Evolutionary conservation across 108 stramenopile species (phyloP).

Genomic region (Aurantiochytrium sp.): DNA sequence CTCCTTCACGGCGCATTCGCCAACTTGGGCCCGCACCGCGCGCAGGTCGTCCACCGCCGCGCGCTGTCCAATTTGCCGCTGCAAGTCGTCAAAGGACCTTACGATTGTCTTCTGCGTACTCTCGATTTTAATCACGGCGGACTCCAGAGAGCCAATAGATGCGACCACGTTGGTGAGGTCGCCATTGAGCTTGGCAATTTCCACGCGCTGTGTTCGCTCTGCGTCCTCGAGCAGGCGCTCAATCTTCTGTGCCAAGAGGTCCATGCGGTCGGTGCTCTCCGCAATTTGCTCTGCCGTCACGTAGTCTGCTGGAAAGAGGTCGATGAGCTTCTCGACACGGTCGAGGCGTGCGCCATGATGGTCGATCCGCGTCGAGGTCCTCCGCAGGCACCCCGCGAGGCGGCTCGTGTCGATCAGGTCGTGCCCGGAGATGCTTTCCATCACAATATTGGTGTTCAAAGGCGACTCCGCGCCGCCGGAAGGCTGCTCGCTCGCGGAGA

Average conservation of each 20-base stretch:
- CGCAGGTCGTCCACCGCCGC: background rate
- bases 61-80: background rate
- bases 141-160: background rate
- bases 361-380: background rate
- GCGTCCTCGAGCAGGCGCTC: background rate
- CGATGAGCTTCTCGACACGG: background rate
- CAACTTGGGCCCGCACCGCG: background rate
- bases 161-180: background rate
- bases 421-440: background rate
- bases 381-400: background rate
- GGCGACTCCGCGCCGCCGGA: too few relatives aligned
- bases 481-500: too few relatives aligned
- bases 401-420: background rate
- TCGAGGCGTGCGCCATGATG: background rate
- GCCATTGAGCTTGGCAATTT: background rate
- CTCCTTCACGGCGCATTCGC: background rate
- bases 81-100: background rate
- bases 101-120: background rate
- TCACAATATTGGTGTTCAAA: too few relatives aligned
- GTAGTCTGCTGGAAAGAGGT: background rate
- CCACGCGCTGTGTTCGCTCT: background rate
- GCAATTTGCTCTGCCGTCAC: background rate
- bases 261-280: background rate
- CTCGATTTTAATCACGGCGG: background rate
- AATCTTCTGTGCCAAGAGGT: background rate